Conservation (phyloP, 257 asterid species). For the Fraxinus excelsior region DNA sequence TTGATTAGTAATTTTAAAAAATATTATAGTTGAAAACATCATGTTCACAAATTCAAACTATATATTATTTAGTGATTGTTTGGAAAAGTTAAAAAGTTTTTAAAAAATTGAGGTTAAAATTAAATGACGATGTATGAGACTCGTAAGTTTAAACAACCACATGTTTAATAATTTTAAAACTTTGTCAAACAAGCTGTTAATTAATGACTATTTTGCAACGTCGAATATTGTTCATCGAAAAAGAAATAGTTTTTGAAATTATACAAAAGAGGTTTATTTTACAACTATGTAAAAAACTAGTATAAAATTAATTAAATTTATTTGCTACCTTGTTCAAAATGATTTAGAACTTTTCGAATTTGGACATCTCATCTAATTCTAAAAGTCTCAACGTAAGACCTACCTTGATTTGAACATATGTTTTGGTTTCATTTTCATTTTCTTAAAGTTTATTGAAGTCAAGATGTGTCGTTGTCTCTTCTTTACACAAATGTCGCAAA, state of each 20-base stretch:
- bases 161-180: too few species aligned
- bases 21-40: too few species aligned
- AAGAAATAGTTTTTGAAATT: neutral
- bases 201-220: neutral
- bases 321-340: neutral
- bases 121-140: neutral
- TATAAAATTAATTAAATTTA: neutral
- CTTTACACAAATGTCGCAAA: neutral
- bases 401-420: neutral
- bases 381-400: neutral
- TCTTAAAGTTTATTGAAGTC: neutral
- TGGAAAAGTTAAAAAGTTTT: too few species aligned
- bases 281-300: neutral
- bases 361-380: neutral
- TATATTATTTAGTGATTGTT: too few species aligned
- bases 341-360: neutral
- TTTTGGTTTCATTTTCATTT: neutral
- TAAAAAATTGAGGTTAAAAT: too few species aligned
- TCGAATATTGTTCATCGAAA: neutral
- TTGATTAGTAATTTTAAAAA: too few species aligned
- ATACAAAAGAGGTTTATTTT: too few species aligned
- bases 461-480: neutral
- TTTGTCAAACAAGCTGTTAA: too few species aligned
- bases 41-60: too few species aligned
- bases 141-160: too few species aligned